These are phyloP conservation scores for Dryas alaskensis DNA, from an alignment of 306 rosid genomes.

Conservation along the genomic window DNA sequence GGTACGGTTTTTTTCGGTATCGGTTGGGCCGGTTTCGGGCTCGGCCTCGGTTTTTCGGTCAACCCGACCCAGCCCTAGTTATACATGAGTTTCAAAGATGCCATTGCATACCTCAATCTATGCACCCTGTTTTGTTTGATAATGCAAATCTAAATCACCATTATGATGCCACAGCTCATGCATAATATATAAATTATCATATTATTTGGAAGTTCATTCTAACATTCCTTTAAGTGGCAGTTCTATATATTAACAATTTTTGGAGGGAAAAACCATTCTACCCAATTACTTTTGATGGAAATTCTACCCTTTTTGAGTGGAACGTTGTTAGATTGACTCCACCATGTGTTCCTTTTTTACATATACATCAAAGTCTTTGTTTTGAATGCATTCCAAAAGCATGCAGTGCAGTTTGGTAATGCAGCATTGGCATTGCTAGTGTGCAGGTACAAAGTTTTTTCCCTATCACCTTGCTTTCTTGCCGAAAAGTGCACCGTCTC, in stretches of 20 bases:
- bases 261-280: neutral
- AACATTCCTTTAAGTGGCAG: neutral
- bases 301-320: neutral
- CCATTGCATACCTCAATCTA: neutral
- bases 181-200: too few relatives aligned
- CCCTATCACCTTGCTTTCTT: neutral
- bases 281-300: too few relatives aligned
- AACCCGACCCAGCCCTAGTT: too few relatives aligned
- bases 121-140: neutral
- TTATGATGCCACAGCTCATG: neutral
- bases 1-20: too few relatives aligned
- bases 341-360: neutral
- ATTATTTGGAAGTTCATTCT: neutral
- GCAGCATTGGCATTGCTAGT: neutral
- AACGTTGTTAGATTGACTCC: neutral
- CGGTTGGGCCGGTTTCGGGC: too few relatives aligned
- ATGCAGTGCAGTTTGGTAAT: slow-evolving; percentile 1
- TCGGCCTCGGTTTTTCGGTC: too few relatives aligned
- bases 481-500: neutral
- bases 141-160: neutral
- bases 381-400: neutral
- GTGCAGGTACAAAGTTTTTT: neutral
- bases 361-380: neutral
- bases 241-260: neutral
- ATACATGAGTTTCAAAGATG: neutral